Base-by-base conservation (phyloP, 2,329 filamentous ascomycete species). In the Cladophialophora exuberans region DNA sequence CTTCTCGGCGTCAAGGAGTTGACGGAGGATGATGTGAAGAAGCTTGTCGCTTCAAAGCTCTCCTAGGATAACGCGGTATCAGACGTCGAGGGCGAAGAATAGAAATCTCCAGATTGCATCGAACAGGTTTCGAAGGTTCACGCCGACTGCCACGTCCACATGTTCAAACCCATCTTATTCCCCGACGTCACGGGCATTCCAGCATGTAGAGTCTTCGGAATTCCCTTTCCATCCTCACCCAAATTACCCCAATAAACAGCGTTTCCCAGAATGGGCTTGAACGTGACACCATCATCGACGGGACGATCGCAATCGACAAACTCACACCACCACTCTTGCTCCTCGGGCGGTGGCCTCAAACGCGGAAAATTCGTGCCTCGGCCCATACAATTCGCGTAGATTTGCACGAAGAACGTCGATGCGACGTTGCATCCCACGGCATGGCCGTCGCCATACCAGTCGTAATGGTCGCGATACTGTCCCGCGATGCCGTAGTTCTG, bases 1-100 rank as follows among this genome's bases (percentile, higher is more conserved):
- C 54, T 73, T 42, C 60, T 76, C 11, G 72, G 72, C 1, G 51
- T 75, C 4, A 64, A 64, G 43, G 57, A 64, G 52, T 33, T 73
- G 31, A 68, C 60, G 1, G 67, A 70, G 17, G 67, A 62, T 10
- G 70, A 73, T 44, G 31, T 74, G 23, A 59, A 67, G 54, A 58
- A 45, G 7, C 11, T 69, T 23, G 54, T 70, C 4, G 33, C 52
- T 39, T 10, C 10, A 6, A 50, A 43, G 35, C 52, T 55, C 23
- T 13, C 5, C 39, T 54, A 51, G 48, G 31, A 20, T 39, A n/a
- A n/a, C n/a, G n/a, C n/a, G n/a, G n/a, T n/a, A n/a, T n/a, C n/a
- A n/a, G n/a, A n/a, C n/a, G n/a, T n/a, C n/a, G n/a, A n/a, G n/a
- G n/a, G n/a, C n/a, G n/a, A n/a, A n/a, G n/a, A n/a, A n/a, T n/a